A percentile compares a stretch with the other conserved stretches of the same genome.
These are phyloP conservation scores for Dorcoceras hygrometricum DNA, from an alignment of 257 asterid species.

Conservation along the genomic window DNA sequence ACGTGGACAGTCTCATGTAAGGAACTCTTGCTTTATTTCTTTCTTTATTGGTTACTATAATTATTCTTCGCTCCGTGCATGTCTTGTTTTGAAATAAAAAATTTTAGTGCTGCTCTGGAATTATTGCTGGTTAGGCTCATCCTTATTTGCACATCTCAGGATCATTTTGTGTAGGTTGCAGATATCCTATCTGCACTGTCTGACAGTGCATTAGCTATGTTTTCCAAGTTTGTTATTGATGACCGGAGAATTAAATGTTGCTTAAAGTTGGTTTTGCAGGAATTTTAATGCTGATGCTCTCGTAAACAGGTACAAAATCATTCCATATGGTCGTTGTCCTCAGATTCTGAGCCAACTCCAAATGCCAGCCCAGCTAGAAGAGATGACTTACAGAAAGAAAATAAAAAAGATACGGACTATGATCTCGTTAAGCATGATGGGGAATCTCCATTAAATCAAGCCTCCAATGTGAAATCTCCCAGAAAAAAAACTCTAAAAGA, in stretches of 20 bases:
- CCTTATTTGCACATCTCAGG: conserved; percentile 15
- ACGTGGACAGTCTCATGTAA: conserved; percentile 39
- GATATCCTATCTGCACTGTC: neutral
- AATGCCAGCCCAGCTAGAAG: conserved; percentile 36
- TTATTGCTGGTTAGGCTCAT: conserved; percentile 2
- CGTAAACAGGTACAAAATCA: conserved; percentile 42
- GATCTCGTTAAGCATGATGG: conserved; percentile 31
- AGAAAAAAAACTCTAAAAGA: conserved; percentile 36
- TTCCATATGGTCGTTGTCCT: conserved; percentile 59
- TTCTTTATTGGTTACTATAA: neutral
- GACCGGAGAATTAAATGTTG: neutral
- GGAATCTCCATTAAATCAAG: conserved; percentile 29
- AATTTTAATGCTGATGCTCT: conserved; percentile 26
- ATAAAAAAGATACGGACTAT: conserved; percentile 30
- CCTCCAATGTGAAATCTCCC: conserved; percentile 39
- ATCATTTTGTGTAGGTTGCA: neutral
- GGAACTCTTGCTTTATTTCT: conserved; percentile 25
- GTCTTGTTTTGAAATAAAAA: no score
- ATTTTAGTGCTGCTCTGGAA: neutral
- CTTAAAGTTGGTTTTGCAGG: conserved; percentile 10
- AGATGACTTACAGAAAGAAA: conserved; percentile 28
- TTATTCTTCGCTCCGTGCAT: neutral
- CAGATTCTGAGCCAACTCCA: conserved; percentile 65
- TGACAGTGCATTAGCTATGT: neutral
- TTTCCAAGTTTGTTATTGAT: neutral